Base-by-base conservation (phyloP, 2,329 filamentous ascomycete genomes). In the Penicillium sp. region DNA sequence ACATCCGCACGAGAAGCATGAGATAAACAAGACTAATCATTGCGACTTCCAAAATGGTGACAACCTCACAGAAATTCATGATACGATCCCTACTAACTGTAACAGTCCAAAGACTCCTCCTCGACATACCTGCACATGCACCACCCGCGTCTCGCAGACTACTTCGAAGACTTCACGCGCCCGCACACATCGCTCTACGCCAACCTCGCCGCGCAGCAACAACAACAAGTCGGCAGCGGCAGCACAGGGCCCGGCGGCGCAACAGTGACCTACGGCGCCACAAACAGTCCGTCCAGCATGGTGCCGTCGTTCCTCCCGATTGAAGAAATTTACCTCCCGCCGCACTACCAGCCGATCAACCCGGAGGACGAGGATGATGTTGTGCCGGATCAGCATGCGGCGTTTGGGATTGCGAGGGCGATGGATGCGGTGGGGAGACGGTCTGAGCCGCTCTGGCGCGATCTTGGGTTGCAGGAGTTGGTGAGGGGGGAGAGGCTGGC, bases 341-440 rank as follows among this genome's bases (percentile, higher is more conserved):
- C 81, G 16, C 80, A 86, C 57, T 79, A 84, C 57, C 82, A 86
- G 64, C 84, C 84, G 0, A 69, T 83, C 14, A 86, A 87, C 60
- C 84, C 84, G 0, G 84, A 87, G 66, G 84, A 87, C 60, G 83
- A 87, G 67, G 84, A 87, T 60, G 84, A 86, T 62, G 81, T 87
- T 2, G 83, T 87, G 14, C 84, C 84, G 0, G 83, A 87, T 62
- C 83, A 86, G 69, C 84, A 87, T 68, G 84, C 84, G 0, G 84
- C 83, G 2, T 87, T 86, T 70, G 84, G 84, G 1, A 87, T 87
- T 58, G 79, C 82, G 67, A 74, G 83, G 43, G 84, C 83, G 0
- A 85, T 83, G 65, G 80, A 84, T 66, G 74, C 74, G 49, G 53
- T 43, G 28, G 49, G 48, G 3, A 26, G 52, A 11, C 50, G 76